phyloP scores from a whole-genome alignment of 805 yeast species.

The Cyberlindnera japonica region DNA sequence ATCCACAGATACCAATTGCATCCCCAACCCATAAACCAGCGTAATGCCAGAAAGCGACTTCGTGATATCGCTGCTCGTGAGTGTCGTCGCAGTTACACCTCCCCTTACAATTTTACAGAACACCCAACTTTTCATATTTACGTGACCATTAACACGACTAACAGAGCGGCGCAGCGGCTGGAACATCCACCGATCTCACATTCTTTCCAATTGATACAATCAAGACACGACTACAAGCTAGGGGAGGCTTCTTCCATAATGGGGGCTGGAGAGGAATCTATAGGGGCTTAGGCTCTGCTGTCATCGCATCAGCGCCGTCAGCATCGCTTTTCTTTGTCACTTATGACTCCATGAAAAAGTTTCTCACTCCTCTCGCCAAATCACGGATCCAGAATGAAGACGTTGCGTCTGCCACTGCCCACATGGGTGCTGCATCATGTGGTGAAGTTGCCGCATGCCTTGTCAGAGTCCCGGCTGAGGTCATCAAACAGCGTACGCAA shows the following conservation, averaged over 20 bases:
- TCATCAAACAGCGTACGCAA: constrained; percentile 92
- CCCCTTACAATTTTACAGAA: neutral
- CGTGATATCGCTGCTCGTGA: constrained; percentile 23
- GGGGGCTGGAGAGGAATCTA: constrained; percentile 95
- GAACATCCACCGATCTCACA: constrained; percentile 90
- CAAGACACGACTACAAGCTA: constrained; percentile 92
- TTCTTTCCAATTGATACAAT: constrained; percentile 96
- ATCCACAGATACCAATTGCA: neutral
- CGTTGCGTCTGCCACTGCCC: constrained; percentile 44
- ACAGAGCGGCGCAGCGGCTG: constrained; percentile 89
- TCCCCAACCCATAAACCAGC: too few relatives aligned
- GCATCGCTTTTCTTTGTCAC: constrained; percentile 77
- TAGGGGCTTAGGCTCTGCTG: constrained; percentile 88
- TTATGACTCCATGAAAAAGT: constrained; percentile 69
- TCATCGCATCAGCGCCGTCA: constrained; percentile 91
- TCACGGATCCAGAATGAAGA: constrained; percentile 25
- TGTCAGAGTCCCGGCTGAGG: constrained; percentile 96
- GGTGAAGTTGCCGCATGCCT: constrained; percentile 94
- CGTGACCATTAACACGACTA: constrained; percentile 5
- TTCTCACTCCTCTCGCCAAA: constrained; percentile 36
- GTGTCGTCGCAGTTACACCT: constrained; percentile 5
- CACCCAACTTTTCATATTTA: too few relatives aligned
- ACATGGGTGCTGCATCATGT: constrained; percentile 82
- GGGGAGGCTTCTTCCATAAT: constrained; percentile 86
- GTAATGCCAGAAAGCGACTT: constrained; percentile 21